Evolutionary conservation across 2,329 filamentous ascomycete genomes (phyloP), one percentile per base, ranked within the genome.

Genomic region (Sclerotinia spermophila): DNA sequence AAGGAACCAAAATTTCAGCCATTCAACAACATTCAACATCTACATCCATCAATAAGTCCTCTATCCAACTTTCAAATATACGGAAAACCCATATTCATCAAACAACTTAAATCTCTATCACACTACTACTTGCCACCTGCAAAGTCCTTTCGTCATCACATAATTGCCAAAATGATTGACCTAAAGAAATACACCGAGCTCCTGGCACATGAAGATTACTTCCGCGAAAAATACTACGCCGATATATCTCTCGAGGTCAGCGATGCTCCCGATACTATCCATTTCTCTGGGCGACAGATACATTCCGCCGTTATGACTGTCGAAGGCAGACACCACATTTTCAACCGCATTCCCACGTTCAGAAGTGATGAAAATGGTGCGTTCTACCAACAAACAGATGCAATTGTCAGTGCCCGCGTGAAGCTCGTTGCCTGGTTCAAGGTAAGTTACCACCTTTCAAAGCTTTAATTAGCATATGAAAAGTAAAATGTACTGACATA

Each of bases 371-470:
- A 38, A 0, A 30, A 53, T 19, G 45, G 62, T 8, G 62, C 35
- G 30, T 65, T 65, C 45, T 65, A 65, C 45, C 53, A 24, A 40
- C 45, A 65, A 24, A 42, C 8, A 21, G 62, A 53, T 30, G 62
- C 62, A 3, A 13, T 65, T 3, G 4, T 30, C 17, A 65, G 30
- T 24, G 45, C 11, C n/a, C 45, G 62, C 13, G 5, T 40, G 2
- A 53, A 65, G 24, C 45, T 53, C 5, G n/a, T 65, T 65, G 45
- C 21, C 5, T 65, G 33, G 33, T 30, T 65, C 35, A 53, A 65
- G n/a, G 62, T 53, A 65, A 27, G 45, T 24, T 40, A 40, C 1
- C 33, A 8, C 5, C 10, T 15, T 30, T 21, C 13, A 33, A 5
- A 21, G 2, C 24, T 19, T 48, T 35, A 15, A 3, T 11, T 27